Evolutionary conservation across 768 basidiomycete species (phyloP).

Genomic region (Atractiella rhizophila): DNA sequence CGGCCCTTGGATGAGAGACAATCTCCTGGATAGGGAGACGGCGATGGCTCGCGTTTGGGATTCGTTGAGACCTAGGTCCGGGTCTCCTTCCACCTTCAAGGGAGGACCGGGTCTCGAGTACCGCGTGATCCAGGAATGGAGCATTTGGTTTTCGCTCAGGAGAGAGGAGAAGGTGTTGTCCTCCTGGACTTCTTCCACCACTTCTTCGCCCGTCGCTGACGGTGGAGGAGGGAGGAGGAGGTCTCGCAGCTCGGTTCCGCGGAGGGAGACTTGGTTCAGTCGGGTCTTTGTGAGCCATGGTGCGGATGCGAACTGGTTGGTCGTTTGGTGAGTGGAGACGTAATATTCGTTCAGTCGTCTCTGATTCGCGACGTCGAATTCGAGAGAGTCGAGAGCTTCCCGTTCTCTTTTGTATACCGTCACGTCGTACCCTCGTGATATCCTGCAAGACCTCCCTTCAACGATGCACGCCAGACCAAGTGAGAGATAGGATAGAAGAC

Average conservation of each 20-base stretch:
- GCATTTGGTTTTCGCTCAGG: conserved; percentile 45
- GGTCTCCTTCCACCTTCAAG: conserved; percentile 50
- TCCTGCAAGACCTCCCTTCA: too few relatives aligned
- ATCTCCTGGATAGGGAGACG: conserved; percentile 51
- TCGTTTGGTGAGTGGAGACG: too few relatives aligned
- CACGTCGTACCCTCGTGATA: too few relatives aligned
- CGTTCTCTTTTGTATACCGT: too few relatives aligned
- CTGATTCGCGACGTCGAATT: too few relatives aligned
- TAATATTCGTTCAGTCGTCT: too few relatives aligned
- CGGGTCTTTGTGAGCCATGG: too few relatives aligned
- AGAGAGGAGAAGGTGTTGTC: conserved; percentile 24
- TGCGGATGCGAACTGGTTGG: too few relatives aligned
- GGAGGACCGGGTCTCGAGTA: conserved; percentile 37
- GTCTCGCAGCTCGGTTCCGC: conserved; percentile 50
- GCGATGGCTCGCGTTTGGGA: conserved; percentile 66
- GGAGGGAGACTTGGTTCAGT: too few relatives aligned
- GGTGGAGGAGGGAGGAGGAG: conserved; percentile 37
- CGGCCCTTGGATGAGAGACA: conserved; percentile 75
- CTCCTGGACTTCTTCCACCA: background rate
- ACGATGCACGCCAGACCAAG: too few relatives aligned
- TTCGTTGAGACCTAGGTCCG: conserved; percentile 39
- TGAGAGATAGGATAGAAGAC: too few relatives aligned
- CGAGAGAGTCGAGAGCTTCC: too few relatives aligned
- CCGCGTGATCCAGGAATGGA: conserved; percentile 56
- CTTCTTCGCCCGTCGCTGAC: conserved; percentile 1